Evolutionary conservation across 2,329 filamentous ascomycete genomes (phyloP), one percentile per base, ranked within the genome.

Genomic region (Diaporthe sp.): DNA sequence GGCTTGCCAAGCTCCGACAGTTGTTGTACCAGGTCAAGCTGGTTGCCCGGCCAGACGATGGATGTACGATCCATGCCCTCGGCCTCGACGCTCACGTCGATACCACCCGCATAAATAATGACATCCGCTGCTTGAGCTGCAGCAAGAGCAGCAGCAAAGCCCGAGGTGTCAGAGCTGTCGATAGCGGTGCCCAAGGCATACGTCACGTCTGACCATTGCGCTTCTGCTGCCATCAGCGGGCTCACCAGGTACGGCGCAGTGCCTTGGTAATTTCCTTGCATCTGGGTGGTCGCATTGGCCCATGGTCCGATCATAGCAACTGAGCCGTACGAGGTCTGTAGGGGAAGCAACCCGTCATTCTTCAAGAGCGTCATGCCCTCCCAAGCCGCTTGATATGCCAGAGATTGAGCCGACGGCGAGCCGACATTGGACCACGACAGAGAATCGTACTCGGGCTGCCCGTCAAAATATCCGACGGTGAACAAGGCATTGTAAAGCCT

Each of bases 271-370:
- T 56, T 56, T 22, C 53, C 53, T 32, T 56, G 53, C 53, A 56
- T 56, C 53, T 56, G 53, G 30, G 53, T 32, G 27, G 53, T 56
- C 4, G 53, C 53, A 22, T 56, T 56, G 53, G 53, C 53, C 53
- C 53, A 56, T 13, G 53, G 53, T 32, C 53, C 53, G 19, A 56
- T 56, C 8, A 56, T 35, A 8, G 53, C 53, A 9, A 56, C 53
- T 30, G 65, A 78, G 4, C 82, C 82, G 75, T 84, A 91, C 70
- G 92, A 86, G 78, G 92, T 88, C 59, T 87, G 83, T 0, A 93
- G 85, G 0, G 53, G 53, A n/a, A 56, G 53, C 17, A 22, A 3
- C 27, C 53, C 53, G 5, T 56, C 53, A 13, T 56, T 56, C 30
- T 56, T 56, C 53, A 56, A 22, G 9, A 56, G 30, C 30, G 53